These are phyloP conservation scores for Diospyros lotus DNA, from an alignment of 148 eudicot genomes.

Conservation along the genomic window DNA sequence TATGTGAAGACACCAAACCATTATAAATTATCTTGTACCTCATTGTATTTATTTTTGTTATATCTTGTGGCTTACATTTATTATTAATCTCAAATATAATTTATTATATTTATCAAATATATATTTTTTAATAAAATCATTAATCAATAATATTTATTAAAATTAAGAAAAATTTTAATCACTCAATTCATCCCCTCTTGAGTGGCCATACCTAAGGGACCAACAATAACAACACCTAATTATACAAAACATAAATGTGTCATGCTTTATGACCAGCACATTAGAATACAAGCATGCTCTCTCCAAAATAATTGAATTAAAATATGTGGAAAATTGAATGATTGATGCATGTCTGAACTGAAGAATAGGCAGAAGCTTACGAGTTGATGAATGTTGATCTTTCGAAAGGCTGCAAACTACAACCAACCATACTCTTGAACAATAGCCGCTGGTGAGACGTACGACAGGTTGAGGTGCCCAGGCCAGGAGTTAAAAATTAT, in stretches of 20 bases:
- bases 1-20: no score
- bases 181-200: no score
- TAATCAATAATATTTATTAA: no score
- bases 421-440: background rate
- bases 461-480: background rate
- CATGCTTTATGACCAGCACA: conserved; percentile 1
- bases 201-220: no score
- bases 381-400: background rate
- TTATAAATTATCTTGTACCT: no score
- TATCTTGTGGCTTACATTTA: no score
- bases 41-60: no score
- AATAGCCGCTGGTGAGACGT: background rate
- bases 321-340: background rate
- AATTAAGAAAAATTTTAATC: no score
- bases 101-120: no score
- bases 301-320: conserved; percentile 7
- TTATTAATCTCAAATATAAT: no score
- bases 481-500: background rate
- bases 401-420: conserved; percentile 1
- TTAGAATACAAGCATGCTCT: background rate
- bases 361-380: background rate
- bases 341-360: background rate
- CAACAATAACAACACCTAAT: no score
- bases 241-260: conserved; percentile 1
- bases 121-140: no score